Percentiles rank a stretch among this genome's conserved stretches.
Conservation (phyloP, 2,329 filamentous ascomycete species). For the Trichoderma pleuroti region DNA sequence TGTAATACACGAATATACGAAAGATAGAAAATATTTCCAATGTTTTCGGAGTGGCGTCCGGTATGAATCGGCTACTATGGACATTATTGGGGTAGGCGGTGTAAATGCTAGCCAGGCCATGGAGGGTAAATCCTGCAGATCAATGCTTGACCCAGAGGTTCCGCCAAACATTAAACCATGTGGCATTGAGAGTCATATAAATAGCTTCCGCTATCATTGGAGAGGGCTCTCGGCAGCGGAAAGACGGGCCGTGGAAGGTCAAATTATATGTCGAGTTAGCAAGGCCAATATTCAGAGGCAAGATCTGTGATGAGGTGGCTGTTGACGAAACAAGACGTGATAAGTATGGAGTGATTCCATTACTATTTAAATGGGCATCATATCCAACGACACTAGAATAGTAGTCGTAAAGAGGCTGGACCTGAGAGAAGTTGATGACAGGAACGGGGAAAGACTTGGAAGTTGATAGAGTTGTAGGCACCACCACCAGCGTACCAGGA, state of each 20-base stretch:
- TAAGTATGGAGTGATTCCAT: not conserved
- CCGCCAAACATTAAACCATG: not conserved
- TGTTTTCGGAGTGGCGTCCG: not conserved
- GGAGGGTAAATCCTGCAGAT: not conserved
- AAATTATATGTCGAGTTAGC: not conserved
- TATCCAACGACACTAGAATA: not conserved
- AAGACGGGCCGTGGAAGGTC: not conserved
- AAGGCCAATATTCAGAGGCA: not conserved
- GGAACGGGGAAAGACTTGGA: not conserved
- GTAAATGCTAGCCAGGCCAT: not conserved
- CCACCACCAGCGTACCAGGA: not conserved
- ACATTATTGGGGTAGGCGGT: not conserved
- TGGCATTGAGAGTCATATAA: not conserved
- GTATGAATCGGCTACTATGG: not conserved
- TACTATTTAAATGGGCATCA: not conserved
- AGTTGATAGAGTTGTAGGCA: not conserved
- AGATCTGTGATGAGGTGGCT: not conserved
- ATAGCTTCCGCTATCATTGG: not conserved
- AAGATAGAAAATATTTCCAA: not conserved
- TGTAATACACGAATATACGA: not conserved
- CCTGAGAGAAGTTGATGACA: not conserved
- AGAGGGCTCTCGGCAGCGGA: not conserved
- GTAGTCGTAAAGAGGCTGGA: not conserved
- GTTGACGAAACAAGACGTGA: not conserved
- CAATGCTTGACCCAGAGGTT: too few species aligned